phyloP scores from a whole-genome alignment of 495 filamentous ascomycete species.

The Aspergillus leporis region DNA sequence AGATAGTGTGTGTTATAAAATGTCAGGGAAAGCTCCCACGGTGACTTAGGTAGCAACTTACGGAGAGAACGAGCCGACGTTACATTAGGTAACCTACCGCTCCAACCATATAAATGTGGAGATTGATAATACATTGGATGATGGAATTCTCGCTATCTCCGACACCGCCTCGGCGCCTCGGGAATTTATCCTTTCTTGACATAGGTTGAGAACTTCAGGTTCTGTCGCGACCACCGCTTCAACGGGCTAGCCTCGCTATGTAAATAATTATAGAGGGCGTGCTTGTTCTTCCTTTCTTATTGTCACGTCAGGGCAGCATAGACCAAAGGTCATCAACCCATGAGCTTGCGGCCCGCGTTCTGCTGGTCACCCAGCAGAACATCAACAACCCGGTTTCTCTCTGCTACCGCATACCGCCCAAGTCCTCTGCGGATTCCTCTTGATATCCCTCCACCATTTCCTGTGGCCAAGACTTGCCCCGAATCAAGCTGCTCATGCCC shows the following conservation, averaged over 20 bases:
- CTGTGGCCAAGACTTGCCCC: slow-evolving; percentile 62
- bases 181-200: slow-evolving; percentile 1
- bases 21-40: too few species aligned
- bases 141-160: slow-evolving; percentile 20
- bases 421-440: slow-evolving; percentile 31
- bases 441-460: slow-evolving; percentile 45
- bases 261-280: neutral
- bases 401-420: slow-evolving; percentile 22
- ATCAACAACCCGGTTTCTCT: slow-evolving; percentile 23
- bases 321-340: neutral
- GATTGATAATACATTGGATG: neutral
- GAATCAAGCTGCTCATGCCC: slow-evolving; percentile 71
- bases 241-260: neutral
- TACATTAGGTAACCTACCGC: too few species aligned
- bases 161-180: slow-evolving; percentile 15
- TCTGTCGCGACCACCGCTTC: neutral
- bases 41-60: too few species aligned
- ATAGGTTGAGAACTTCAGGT: neutral
- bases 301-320: neutral
- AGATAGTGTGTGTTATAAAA: too few species aligned
- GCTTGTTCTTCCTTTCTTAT: neutral
- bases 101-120: too few species aligned
- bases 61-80: too few species aligned
- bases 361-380: slow-evolving; percentile 15
- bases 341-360: slow-evolving; percentile 11